A percentile compares a stretch with the other conserved stretches of the same genome.
Evolutionary conservation across 75 land plant species (phyloP).

Genomic region (Picea sitchensis): DNA sequence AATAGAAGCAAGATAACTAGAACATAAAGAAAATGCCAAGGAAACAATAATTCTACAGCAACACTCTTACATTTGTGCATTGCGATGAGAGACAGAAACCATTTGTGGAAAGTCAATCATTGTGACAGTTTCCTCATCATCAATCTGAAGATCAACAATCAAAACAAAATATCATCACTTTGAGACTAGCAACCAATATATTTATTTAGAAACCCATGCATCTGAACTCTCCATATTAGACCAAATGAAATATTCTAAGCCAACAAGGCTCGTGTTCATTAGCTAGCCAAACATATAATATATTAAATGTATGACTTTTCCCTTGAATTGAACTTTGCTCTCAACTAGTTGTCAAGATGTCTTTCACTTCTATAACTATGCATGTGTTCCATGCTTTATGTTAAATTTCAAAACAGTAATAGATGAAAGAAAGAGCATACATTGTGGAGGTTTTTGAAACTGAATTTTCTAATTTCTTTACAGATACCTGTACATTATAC

Average conservation of each 20-base stretch:
- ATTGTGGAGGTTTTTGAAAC: too few species aligned
- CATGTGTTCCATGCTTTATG: too few species aligned
- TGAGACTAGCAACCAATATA: neutral
- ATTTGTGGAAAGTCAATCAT: conserved; percentile 99
- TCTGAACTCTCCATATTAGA: neutral
- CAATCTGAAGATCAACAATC: conserved; percentile 50
- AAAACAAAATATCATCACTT: conserved; percentile 8
- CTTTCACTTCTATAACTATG: neutral
- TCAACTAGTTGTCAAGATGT: neutral
- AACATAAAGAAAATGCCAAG: conserved; percentile 3
- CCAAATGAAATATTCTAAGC: neutral
- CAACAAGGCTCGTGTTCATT: neutral
- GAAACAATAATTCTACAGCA: neutral
- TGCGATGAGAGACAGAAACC: conserved; percentile 96
- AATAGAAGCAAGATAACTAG: neutral
- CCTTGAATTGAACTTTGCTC: neutral
- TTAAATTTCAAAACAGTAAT: too few species aligned
- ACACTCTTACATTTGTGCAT: conserved; percentile 78
- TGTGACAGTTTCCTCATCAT: conserved; percentile 87
- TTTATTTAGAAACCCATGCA: neutral
- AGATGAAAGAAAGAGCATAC: too few species aligned
- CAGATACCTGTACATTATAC: too few species aligned
- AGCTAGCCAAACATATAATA: neutral
- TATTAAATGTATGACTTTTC: neutral
- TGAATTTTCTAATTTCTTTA: too few species aligned